These are phyloP conservation scores for Botryotinia globosa DNA, from an alignment of 2,329 filamentous ascomycete species.

Conservation along the genomic window DNA sequence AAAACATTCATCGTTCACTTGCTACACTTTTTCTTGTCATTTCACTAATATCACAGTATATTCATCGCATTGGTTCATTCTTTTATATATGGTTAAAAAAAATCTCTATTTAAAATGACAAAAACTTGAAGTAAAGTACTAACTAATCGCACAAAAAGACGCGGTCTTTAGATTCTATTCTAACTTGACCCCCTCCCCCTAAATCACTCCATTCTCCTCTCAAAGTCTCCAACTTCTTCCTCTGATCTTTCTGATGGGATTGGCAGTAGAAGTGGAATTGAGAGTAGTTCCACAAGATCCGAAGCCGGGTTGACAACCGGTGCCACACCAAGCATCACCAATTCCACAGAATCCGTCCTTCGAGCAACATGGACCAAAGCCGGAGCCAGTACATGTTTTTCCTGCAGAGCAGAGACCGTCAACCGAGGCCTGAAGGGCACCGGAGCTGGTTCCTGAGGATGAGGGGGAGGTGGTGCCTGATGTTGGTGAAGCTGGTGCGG, in stretches of 20 bases:
- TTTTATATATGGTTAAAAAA: too few species aligned
- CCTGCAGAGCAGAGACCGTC: conserved; percentile 24
- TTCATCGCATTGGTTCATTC: not conserved
- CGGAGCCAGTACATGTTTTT: conserved; percentile 25
- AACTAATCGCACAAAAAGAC: not conserved
- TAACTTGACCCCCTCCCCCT: not conserved
- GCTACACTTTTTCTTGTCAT: not conserved
- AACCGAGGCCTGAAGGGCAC: conserved; percentile 1
- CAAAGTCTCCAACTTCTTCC: conserved; percentile 7
- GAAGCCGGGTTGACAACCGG: conserved; percentile 26
- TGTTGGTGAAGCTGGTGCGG: not conserved
- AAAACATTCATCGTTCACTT: not conserved
- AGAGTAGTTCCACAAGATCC: conserved; percentile 22
- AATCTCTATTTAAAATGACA: not conserved
- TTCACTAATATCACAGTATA: not conserved
- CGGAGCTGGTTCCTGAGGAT: conserved; percentile 14
- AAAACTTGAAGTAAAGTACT: not conserved
- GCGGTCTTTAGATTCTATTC: not conserved
- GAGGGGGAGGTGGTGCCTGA: conserved; percentile 3
- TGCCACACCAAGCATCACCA: conserved; percentile 22
- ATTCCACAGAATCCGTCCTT: conserved; percentile 24
- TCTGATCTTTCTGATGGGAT: conserved; percentile 2
- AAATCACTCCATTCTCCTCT: not conserved
- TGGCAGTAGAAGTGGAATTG: conserved; percentile 16
- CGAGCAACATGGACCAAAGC: conserved; percentile 27